Evolutionary conservation across 257 asterid genomes (phyloP), one percentile per base, ranked within the genome.

Genomic region (Gentiana macrophylla): DNA sequence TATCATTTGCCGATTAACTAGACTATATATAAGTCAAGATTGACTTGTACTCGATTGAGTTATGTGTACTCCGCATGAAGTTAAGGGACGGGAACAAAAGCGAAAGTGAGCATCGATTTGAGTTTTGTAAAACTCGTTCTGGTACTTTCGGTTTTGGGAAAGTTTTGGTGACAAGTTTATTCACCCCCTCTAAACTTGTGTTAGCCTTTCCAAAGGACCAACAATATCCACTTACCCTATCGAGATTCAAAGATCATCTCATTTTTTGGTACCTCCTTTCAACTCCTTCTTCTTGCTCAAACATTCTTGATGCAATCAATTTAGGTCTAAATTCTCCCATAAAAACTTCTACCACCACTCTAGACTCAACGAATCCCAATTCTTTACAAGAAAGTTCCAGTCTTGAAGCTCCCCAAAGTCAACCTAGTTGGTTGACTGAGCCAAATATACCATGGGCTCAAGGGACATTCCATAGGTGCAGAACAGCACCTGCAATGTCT

Each of bases 401-500:
- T 65, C 50, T 60, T n/a, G 91, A 85, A 51, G 63, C 52, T 1
- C 85, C 68, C 37, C 66, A 57, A 8, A 64, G 32, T 56, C 80
- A 73, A 32, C 79, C 66, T 32, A 61, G 82, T 24, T 85, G 97
- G 94, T 56, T 80, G 70, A 49, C 65, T 46, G 94, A 80, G 64
- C 95, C 94, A 49, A 77, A 72, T 72, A 72, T 71, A 53, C 62
- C 80, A 2, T 60, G 74, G 70, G 24, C 56, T 1, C 82, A 76
- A 76, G 74, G 75, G 64, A 76, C 74, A 62, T 86, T 88, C 6
- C 97, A 88, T 68, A 70, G 97, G 76, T 82, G 82, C 57, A 85
- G 79, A 67, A 88, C 94, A 1, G 94, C 97, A 0, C 97, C 95
- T 6, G 97, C 95, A 9, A 80, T 88, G 93, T 90, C 91, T 13